Evolutionary conservation across 345 rosid species (phyloP).

Genomic region (Eucalyptus tenuipes): DNA sequence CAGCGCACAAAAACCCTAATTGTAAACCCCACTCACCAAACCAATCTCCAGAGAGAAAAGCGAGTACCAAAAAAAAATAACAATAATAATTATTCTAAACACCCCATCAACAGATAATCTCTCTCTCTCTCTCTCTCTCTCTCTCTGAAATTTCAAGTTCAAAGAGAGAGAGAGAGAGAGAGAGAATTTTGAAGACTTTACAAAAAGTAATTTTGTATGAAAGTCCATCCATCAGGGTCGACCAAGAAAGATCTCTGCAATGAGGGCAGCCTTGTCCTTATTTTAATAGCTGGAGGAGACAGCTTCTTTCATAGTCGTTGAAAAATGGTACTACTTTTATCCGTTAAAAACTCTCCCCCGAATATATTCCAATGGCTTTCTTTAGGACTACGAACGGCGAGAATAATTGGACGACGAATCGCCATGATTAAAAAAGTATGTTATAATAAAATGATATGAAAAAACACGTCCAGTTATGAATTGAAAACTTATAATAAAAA

Average conservation of each 20-base stretch:
- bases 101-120: not conserved
- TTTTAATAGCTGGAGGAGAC: not conserved
- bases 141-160: too few species aligned
- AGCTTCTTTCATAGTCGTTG: not conserved
- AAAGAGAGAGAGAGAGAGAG: not conserved
- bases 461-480: not conserved
- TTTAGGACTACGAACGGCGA: not conserved
- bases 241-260: not conserved
- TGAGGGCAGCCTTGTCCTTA: not conserved
- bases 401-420: not conserved
- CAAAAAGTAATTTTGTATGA: not conserved
- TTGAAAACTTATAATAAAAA: not conserved
- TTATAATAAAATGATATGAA: not conserved
- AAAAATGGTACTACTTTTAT: not conserved
- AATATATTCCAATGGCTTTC: not conserved
- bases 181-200: not conserved
- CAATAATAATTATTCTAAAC: not conserved
- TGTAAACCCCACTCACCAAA: not conserved
- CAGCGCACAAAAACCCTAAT: not conserved
- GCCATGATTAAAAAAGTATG: not conserved
- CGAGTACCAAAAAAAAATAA: too few species aligned
- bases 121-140: too few species aligned
- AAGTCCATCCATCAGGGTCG: not conserved
- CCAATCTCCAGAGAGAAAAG: not conserved
- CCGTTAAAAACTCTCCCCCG: not conserved